A percentile compares a stretch with the other conserved stretches of the same genome.
Conservation (phyloP, 768 basidiomycete species). For the Leccinum uliginosum region DNA sequence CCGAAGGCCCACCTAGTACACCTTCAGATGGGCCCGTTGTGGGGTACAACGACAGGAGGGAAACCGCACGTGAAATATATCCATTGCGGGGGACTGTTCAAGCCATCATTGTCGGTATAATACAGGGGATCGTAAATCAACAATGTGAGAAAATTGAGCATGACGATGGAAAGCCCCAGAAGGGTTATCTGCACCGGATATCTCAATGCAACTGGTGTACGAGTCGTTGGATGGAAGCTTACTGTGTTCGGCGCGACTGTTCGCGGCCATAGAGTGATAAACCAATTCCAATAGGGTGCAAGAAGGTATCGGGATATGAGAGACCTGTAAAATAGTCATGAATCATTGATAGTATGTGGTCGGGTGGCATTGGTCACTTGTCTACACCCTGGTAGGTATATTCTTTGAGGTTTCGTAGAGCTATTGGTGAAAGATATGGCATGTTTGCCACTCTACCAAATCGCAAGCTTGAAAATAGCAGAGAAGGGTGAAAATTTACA, state of each 20-base stretch:
- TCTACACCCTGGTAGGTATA: constrained; percentile 82
- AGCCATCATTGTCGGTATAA: constrained; percentile 62
- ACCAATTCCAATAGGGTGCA: constrained; percentile 87
- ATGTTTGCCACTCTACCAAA: constrained; percentile 30
- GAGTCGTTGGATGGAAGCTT: constrained; percentile 23
- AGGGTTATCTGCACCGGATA: constrained; percentile 71
- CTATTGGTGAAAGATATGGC: constrained; percentile 61
- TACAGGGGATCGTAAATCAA: constrained; percentile 81
- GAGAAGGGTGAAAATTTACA: not conserved
- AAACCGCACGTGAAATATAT: constrained; percentile 79
- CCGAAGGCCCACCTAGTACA: constrained; percentile 82
- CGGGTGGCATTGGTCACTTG: constrained; percentile 44
- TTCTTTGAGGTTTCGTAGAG: constrained; percentile 70
- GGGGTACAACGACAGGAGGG: not conserved
- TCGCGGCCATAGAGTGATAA: constrained; percentile 83
- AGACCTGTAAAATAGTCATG: constrained; percentile 46
- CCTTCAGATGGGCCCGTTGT: not conserved
- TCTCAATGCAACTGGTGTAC: not conserved
- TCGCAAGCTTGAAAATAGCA: not conserved
- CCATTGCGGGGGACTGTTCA: constrained; percentile 69
- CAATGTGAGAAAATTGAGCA: constrained; percentile 80
- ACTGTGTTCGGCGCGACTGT: constrained; percentile 89
- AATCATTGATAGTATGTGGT: not conserved
- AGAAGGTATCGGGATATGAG: constrained; percentile 71
- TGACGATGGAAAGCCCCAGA: constrained; percentile 74